phyloP scores from a whole-genome alignment of 2,329 filamentous ascomycete genomes.

The Aureobasidium pullulans region DNA sequence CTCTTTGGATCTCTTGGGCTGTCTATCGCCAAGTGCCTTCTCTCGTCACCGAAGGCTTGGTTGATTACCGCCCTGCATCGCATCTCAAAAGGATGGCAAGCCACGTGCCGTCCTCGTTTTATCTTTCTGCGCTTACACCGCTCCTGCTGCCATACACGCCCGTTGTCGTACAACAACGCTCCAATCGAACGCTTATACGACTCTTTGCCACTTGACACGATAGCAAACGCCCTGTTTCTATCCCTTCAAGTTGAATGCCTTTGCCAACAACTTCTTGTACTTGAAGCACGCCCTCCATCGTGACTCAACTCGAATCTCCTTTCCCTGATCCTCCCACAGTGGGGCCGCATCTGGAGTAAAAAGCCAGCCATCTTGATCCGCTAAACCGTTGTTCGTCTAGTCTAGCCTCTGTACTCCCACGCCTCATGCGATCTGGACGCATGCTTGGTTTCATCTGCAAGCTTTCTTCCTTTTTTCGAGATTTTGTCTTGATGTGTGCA shows the following conservation, averaged over 20 bases:
- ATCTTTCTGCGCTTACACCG: not conserved
- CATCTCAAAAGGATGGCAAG: not conserved
- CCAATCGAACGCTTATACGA: too few relatives aligned
- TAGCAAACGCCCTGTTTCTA: too few relatives aligned
- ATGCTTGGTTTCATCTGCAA: not conserved
- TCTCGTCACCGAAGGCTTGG: not conserved
- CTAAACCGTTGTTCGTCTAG: not conserved
- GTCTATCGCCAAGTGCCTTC: too few relatives aligned
- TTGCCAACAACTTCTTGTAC: not conserved
- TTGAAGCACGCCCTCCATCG: not conserved
- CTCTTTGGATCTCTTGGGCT: too few relatives aligned
- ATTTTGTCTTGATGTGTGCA: not conserved
- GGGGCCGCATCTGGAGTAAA: conserved; percentile 5
- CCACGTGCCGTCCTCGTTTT: not conserved
- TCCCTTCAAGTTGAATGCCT: too few relatives aligned
- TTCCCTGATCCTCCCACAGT: conserved; percentile 4
- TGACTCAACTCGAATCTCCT: not conserved
- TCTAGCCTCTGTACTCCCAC: not conserved
- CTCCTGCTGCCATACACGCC: not conserved
- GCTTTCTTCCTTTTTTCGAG: not conserved
- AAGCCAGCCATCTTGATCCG: not conserved
- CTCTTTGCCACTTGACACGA: too few relatives aligned
- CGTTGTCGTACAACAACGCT: not conserved
- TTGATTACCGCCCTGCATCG: conserved; percentile 1
- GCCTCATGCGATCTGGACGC: not conserved